Evolutionary conservation across 2,329 filamentous ascomycete species (phyloP).

Genomic region (Diplodia seriata): DNA sequence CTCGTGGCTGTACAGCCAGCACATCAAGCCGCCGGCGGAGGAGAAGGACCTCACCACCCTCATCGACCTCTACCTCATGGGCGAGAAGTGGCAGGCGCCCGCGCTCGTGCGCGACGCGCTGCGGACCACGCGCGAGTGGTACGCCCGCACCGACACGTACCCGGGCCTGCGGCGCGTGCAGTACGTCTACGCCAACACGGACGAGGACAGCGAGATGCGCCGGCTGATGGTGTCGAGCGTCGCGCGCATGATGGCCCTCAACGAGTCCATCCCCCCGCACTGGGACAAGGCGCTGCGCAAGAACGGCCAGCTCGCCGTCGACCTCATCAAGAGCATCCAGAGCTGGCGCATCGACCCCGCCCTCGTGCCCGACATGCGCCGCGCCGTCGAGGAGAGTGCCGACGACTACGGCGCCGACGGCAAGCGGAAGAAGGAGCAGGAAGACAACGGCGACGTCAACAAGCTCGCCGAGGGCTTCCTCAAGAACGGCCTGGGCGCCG

Average conservation of each 20-base stretch:
- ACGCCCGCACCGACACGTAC: conserved; percentile 60
- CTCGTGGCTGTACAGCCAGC: conserved; percentile 60
- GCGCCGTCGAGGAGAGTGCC: conserved; percentile 49
- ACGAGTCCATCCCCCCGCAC: conserved; percentile 57
- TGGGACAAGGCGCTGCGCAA: conserved; percentile 63
- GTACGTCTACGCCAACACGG: conserved; percentile 59
- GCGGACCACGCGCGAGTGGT: conserved; percentile 58
- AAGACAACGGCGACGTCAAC: conserved; percentile 38
- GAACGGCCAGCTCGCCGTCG: conserved; percentile 63
- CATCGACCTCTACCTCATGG: conserved; percentile 63
- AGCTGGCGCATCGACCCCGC: conserved; percentile 60
- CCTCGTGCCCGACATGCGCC: conserved; percentile 58
- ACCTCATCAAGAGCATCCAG: conserved; percentile 62
- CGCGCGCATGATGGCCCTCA: conserved; percentile 58
- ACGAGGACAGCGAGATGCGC: conserved; percentile 55
- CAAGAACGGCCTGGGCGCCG: not conserved
- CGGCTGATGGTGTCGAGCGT: conserved; percentile 58
- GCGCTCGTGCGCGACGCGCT: conserved; percentile 57
- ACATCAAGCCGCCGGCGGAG: conserved; percentile 55
- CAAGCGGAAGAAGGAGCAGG: conserved; percentile 40
- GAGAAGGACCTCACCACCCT: conserved; percentile 59
- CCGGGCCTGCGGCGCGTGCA: conserved; percentile 61
- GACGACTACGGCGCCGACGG: conserved; percentile 43
- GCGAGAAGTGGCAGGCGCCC: conserved; percentile 60
- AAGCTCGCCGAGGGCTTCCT: conserved; percentile 36